Base-by-base conservation (phyloP, 106 monocot species). In the Dendrobium chrysotoxum region DNA sequence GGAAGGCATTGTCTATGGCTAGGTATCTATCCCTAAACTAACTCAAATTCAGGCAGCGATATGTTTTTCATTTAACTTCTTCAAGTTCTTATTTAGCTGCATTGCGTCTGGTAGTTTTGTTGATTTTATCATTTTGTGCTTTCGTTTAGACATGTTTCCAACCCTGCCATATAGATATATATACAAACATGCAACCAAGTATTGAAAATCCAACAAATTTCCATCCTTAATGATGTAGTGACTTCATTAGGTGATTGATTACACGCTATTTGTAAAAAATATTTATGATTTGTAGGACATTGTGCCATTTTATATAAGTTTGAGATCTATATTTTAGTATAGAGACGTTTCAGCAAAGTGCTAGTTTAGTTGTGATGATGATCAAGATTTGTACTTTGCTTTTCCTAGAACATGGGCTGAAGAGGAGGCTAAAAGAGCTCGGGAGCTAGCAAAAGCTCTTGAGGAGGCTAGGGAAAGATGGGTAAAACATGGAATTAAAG, bases 1-100 rank as follows among this genome's bases (percentile, higher is more conserved):
- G 91, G 82, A 95, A 95, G 74, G 99, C 99, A 50, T 80, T 99
- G 75, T 84, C 88, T 38, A 91, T 99, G 95, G 99, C 99, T 74
- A 90, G 93, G 99, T 93, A 85, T 42, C 28, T 15, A 12, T 84
- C 40, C 58, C 44, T 18, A 17, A 6, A 70, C 11, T 12, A 28
- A n/a, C 26, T 65, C 1, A 6, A 65, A 65, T 65, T 23, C 64
- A 65, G 64, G 23, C 64, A 26, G 5, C 25, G 64, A 25, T 26
- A 65, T 26, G 64, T 65, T 65, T 26, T 26, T 25, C n/a, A 25
- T 61, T 65, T 65, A 26, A 31, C 70, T 70, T 70, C 5, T 61
- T n/a, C n/a, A 61, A 61, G 61, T 61, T n/a, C 20, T 23, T 4
- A 61, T 20, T 61, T 61, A 61, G 61, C 50, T 15, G 50, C 50